Conservation (phyloP, 73 alveolate genomes). For the Paramecium primaurelia region DNA sequence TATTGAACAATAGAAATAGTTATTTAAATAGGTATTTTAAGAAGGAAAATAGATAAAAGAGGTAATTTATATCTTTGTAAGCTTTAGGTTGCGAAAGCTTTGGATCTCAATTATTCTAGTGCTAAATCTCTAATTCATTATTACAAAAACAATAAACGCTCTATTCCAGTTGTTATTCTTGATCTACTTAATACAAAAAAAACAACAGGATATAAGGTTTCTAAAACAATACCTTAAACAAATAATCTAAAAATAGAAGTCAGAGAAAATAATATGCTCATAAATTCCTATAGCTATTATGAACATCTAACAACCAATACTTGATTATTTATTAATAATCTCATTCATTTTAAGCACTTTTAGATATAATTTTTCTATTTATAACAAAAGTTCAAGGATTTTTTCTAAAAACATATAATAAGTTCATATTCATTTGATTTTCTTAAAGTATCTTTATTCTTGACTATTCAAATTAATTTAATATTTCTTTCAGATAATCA, state of each 20-base stretch:
- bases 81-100: conserved; percentile 8
- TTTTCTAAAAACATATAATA: neutral
- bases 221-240: neutral
- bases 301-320: neutral
- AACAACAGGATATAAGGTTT: neutral
- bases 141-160: neutral
- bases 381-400: neutral
- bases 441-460: neutral
- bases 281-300: neutral
- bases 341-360: neutral
- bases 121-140: conserved; percentile 35
- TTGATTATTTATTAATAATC: neutral
- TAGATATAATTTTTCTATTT: too few species aligned
- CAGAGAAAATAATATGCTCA: neutral
- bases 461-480: neutral
- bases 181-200: neutral
- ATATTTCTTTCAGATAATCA: neutral
- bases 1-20: neutral
- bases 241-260: neutral
- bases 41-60: neutral
- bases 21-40: neutral
- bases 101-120: neutral
- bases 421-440: neutral
- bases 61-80: neutral
- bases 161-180: neutral